Percentiles rank a stretch among this genome's conserved stretches.
Conservation (phyloP, 495 filamentous ascomycete genomes). For the Margaritispora aquatica region DNA sequence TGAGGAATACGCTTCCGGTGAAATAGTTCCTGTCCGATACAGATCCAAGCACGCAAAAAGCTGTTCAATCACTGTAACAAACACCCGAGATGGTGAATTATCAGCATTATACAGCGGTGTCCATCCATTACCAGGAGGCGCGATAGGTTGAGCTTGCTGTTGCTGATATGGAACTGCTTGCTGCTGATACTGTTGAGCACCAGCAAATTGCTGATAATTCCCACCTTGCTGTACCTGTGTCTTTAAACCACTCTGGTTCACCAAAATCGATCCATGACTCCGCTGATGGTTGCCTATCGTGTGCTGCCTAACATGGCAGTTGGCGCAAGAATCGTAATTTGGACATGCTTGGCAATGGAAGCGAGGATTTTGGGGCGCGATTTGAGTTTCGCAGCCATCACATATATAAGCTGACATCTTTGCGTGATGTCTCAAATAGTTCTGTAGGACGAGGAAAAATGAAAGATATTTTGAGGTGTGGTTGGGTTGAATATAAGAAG, state of each 20-base stretch:
- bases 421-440: too few relatives aligned
- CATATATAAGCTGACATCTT: constrained; percentile 57
- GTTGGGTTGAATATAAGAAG: not conserved
- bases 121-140: not conserved
- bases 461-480: not conserved
- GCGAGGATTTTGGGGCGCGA: not conserved
- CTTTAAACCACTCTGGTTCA: not conserved
- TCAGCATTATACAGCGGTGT: not conserved
- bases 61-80: not conserved
- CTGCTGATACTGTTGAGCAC: too few relatives aligned
- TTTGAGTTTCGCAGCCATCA: not conserved
- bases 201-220: not conserved
- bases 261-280: not conserved
- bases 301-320: not conserved
- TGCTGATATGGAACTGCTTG: not conserved
- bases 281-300: not conserved
- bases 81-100: not conserved
- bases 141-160: not conserved
- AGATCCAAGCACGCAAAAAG: not conserved
- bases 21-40: not conserved
- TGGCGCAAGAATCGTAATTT: constrained; percentile 4
- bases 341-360: constrained; percentile 4
- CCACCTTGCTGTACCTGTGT: not conserved
- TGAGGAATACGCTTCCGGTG: constrained; percentile 2
- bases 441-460: constrained; percentile 21